A percentile compares a stretch with the other conserved stretches of the same genome.
phyloP scores from a whole-genome alignment of 176 grass and related monocot genomes.

The Paspalum vaginatum region DNA sequence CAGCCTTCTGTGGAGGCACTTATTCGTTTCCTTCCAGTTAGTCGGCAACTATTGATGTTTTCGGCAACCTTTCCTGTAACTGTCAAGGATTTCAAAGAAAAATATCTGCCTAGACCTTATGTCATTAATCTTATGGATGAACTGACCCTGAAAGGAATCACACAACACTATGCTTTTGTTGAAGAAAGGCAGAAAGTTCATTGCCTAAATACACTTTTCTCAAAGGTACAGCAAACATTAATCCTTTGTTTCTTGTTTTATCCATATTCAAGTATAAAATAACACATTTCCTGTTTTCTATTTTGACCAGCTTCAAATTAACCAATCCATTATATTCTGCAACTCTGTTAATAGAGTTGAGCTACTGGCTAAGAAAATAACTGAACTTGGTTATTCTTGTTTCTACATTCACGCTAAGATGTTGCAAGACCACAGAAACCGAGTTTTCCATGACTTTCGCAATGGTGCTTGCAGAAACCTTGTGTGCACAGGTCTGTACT shows the following conservation, averaged over 20 bases:
- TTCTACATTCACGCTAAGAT: constrained; percentile 99
- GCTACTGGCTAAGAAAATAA: constrained; percentile 91
- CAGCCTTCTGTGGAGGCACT: constrained; percentile 86
- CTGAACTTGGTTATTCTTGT: constrained; percentile 88
- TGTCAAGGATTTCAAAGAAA: constrained; percentile 72
- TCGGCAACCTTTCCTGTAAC: constrained; percentile 76
- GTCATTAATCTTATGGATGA: constrained; percentile 83
- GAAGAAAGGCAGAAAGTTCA: constrained; percentile 77
- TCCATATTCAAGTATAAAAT: constrained; percentile 28
- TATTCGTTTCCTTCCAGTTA: constrained; percentile 66
- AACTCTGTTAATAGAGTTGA: constrained; percentile 96
- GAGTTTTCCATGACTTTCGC: constrained; percentile 96
- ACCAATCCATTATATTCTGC: constrained; percentile 95
- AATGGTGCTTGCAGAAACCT: constrained; percentile 96
- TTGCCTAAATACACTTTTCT: constrained; percentile 66
- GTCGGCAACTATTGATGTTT: constrained; percentile 74
- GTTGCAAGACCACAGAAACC: constrained; percentile 91
- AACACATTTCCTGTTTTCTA: constrained; percentile 22
- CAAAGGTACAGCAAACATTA: constrained; percentile 40
- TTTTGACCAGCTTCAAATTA: constrained; percentile 80
- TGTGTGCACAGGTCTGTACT: constrained; percentile 79
- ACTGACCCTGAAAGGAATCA: constrained; percentile 71
- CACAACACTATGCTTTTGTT: constrained; percentile 73
- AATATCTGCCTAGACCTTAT: constrained; percentile 69
- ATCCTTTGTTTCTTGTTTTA: constrained; percentile 6